phyloP scores from a whole-genome alignment of 768 basidiomycete species.

The Lentinula lateritia region DNA sequence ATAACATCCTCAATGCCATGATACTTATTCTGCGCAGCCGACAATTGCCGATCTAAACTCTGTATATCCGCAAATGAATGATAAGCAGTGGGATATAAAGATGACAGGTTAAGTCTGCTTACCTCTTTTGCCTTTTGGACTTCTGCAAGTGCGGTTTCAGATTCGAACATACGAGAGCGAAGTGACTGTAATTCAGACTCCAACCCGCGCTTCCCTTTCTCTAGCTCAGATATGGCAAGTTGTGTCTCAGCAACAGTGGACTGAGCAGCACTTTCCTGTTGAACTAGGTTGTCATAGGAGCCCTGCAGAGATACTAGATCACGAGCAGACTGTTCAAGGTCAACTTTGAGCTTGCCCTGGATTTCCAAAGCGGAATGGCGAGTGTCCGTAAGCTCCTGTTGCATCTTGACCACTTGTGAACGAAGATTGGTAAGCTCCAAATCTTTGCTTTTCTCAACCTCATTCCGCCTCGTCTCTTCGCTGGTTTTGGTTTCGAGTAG shows the following conservation, averaged over 20 bases:
- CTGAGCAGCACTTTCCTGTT: slow-evolving; percentile 50
- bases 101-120: slow-evolving; percentile 13
- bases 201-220: slow-evolving; percentile 60
- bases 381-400: slow-evolving; percentile 61
- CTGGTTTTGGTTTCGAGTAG: slow-evolving; percentile 79
- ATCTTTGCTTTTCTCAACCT: slow-evolving; percentile 86
- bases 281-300: slow-evolving; percentile 60
- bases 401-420: slow-evolving; percentile 50
- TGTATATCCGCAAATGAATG: slow-evolving; percentile 22
- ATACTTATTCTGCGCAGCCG: slow-evolving; percentile 65
- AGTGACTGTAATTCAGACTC: slow-evolving; percentile 72
- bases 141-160: slow-evolving; percentile 59
- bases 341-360: slow-evolving; percentile 71
- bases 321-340: slow-evolving; percentile 58
- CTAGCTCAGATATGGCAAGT: slow-evolving; percentile 46
- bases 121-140: slow-evolving; percentile 72
- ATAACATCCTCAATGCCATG: slow-evolving; percentile 86
- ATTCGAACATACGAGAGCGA: slow-evolving; percentile 63
- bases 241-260: slow-evolving; percentile 45
- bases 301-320: slow-evolving; percentile 57
- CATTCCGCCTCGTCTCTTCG: slow-evolving; percentile 78
- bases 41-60: slow-evolving; percentile 76
- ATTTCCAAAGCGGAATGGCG: slow-evolving; percentile 56
- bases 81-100: not conserved
- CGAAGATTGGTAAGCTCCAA: slow-evolving; percentile 75